Conservation (phyloP, 2,329 filamentous ascomycete genomes). For the Fusarium decemcellulare region DNA sequence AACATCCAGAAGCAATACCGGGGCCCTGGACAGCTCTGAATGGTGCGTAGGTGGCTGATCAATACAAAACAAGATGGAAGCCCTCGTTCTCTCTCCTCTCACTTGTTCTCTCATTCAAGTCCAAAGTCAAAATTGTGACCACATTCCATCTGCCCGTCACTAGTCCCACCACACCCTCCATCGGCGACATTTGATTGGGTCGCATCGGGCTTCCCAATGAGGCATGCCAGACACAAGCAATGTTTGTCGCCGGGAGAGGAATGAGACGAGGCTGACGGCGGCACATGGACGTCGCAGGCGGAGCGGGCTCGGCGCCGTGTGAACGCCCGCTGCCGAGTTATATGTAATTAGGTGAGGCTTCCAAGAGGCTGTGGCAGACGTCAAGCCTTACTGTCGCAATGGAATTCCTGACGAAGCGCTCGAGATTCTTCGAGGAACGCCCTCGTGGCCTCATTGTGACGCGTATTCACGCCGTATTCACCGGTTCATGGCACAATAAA, state of each 20-base stretch:
- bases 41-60: slow-evolving; percentile 15
- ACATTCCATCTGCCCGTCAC: slow-evolving; percentile 26
- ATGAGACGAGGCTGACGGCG: slow-evolving; percentile 9
- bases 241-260: neutral
- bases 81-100: neutral
- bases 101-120: slow-evolving; percentile 2
- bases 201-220: slow-evolving; percentile 8
- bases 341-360: neutral
- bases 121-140: slow-evolving; percentile 15
- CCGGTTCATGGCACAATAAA: neutral
- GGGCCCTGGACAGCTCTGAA: neutral
- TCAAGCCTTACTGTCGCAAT: neutral
- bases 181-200: slow-evolving; percentile 2
- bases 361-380: neutral
- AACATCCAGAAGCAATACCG: slow-evolving; percentile 27
- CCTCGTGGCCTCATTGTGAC: slow-evolving; percentile 10
- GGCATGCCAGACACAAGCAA: neutral
- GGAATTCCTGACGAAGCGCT: slow-evolving; percentile 5
- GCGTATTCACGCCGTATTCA: neutral
- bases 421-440: neutral
- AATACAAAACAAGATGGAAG: neutral
- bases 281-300: neutral
- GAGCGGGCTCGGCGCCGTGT: neutral
- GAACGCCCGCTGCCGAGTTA: neutral
- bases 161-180: neutral